Base-by-base conservation (phyloP, 306 rosid species). In the Cyamopsis tetragonoloba region DNA sequence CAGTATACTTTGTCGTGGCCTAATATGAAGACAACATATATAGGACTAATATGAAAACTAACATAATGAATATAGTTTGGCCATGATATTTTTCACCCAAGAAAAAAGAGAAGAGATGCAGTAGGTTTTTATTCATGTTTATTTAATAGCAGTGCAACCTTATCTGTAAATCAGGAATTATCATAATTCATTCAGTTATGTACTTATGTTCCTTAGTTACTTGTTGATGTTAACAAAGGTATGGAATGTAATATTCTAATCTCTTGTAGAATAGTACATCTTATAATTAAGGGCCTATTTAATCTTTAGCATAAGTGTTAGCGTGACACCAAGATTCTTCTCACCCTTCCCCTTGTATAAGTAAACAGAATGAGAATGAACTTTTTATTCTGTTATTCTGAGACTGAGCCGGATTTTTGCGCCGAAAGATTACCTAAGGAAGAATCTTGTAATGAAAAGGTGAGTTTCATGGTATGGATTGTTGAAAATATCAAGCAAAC, bases 401-500 rank as follows among this genome's bases (percentile, higher is more conserved):
- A 56, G 12, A 24, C 27, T 18, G 11, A 56, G 12, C 31, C 27
- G n/a, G 11, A 31, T 31, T 53, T 24, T 7, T 26, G 31, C 38
- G 50, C 14, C 6, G 47, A 71, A 65, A 59, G 63, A 47, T 49
- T 7, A 48, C 19, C 58, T 6, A 59, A 59, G 63, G 70, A 59
- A 13, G 42, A 28, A 3, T 28, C 63, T 27, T 3, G 11, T 28
- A 5, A 11, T 28, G 38, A 9, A 38, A 74, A 28, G 37, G 15
- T 2, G 3, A 2, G 19, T 14, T 28, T 20, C 3, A 27, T 58
- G 23, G 37, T 47, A 57, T 66, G 63, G 60, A 30, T 70, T 14
- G 18, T 27, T 17, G 7, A 39, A 70, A 67, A 62, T 17, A 8
- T 77, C 72, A 77, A 85, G 73, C 71, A 70, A 37, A 41, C 32